Percentiles rank a stretch among this genome's conserved stretches.
Conservation (phyloP, 805 yeast genomes). For the Candida sphagnicola region DNA sequence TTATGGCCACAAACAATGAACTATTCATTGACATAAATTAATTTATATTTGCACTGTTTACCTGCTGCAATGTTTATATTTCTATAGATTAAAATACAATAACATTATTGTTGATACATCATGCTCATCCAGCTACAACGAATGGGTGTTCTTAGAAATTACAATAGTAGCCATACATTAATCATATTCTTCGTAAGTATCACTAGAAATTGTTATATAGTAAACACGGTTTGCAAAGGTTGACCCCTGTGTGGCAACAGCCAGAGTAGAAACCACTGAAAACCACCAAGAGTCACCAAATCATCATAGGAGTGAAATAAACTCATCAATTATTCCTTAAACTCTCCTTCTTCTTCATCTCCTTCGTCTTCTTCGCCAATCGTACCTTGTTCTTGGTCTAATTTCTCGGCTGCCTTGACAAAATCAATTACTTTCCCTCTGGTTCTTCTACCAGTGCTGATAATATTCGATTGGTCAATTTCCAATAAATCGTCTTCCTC, state of each 20-base stretch:
- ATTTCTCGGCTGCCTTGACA: slow-evolving; percentile 70
- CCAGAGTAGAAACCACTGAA: too few species aligned
- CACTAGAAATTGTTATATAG: too few species aligned
- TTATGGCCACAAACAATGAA: background rate
- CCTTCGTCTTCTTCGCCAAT: slow-evolving; percentile 42
- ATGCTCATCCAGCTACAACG: too few species aligned
- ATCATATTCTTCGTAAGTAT: too few species aligned
- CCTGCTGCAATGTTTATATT: background rate
- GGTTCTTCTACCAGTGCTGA: slow-evolving; percentile 82
- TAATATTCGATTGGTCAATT: slow-evolving; percentile 79
- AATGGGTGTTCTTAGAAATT: too few species aligned
- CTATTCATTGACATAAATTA: background rate
- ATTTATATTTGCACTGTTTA: background rate
- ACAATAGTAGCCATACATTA: too few species aligned
- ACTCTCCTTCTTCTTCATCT: slow-evolving; percentile 39
- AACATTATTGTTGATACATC: too few species aligned
- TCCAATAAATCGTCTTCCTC: slow-evolving; percentile 76
- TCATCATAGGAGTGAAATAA: too few species aligned
- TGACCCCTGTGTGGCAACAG: too few species aligned
- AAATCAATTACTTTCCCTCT: slow-evolving; percentile 87
- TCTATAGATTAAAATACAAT: too few species aligned
- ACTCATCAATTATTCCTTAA: slow-evolving; percentile 1
- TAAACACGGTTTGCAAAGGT: too few species aligned
- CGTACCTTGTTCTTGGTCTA: slow-evolving; percentile 47
- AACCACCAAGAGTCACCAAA: too few species aligned